These are phyloP conservation scores for Crassisporium funariophilum DNA, from an alignment of 768 basidiomycete species.

Conservation along the genomic window DNA sequence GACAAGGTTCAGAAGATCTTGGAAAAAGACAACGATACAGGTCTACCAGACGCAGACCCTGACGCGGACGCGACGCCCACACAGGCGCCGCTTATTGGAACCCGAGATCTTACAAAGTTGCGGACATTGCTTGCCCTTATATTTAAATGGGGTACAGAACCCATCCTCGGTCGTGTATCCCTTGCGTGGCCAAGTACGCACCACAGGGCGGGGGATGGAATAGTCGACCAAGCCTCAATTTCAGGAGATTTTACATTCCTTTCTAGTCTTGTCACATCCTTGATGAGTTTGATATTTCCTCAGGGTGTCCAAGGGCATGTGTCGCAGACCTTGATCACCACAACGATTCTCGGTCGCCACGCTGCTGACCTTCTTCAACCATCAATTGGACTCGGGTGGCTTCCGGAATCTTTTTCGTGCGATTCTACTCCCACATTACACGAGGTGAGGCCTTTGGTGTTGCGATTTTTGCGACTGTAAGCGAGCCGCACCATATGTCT, in stretches of 20 bases:
- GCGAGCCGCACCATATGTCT: conserved; percentile 38
- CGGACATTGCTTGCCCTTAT: conserved; percentile 66
- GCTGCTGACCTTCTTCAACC: conserved; percentile 59
- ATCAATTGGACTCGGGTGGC: conserved; percentile 71
- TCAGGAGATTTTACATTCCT: conserved; percentile 48
- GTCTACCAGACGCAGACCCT: no score
- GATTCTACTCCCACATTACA: conserved; percentile 44
- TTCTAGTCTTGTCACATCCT: conserved; percentile 39
- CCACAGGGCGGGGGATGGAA: conserved; percentile 27
- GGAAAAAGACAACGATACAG: conserved; percentile 5
- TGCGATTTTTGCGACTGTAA: conserved; percentile 66
- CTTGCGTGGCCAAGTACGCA: conserved; percentile 39
- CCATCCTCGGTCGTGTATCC: conserved; percentile 47
- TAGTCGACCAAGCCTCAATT: conserved; percentile 47
- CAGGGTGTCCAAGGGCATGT: conserved; percentile 46
- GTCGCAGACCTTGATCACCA: conserved; percentile 63
- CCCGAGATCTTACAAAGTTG: conserved; percentile 64
- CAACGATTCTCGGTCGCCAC: conserved; percentile 57
- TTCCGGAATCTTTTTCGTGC: conserved; percentile 52
- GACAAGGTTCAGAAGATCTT: conserved; percentile 49
- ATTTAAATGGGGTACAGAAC: conserved; percentile 73
- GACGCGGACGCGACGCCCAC: conserved; percentile 4
- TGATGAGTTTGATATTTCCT: conserved; percentile 58
- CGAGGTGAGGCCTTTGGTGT: conserved; percentile 48
- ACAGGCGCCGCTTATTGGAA: conserved; percentile 50